A percentile compares a stretch with the other conserved stretches of the same genome.
Conservation (phyloP, 345 rosid genomes). For the Noccaea caerulescens region DNA sequence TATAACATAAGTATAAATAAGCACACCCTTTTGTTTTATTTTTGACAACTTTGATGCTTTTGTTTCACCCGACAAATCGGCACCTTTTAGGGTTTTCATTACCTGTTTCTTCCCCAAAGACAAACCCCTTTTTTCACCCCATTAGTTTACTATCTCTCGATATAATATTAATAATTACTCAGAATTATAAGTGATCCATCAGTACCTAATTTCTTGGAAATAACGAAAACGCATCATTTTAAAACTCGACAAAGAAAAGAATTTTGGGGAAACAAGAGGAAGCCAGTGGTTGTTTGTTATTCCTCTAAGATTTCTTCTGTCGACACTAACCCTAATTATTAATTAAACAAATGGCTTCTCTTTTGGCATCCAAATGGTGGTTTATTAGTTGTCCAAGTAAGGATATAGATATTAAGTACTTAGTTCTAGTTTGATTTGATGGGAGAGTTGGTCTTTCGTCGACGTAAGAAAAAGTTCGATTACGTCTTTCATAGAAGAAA, state of each 20-base stretch:
- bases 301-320: constrained; percentile 35
- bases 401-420: neutral
- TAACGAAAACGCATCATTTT: constrained; percentile 44
- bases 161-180: constrained; percentile 22
- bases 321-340: constrained; percentile 34
- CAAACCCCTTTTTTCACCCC: constrained; percentile 40
- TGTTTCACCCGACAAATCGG: constrained; percentile 50
- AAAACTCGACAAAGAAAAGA: constrained; percentile 40
- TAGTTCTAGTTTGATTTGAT: constrained; percentile 15
- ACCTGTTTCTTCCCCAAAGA: constrained; percentile 47
- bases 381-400: constrained; percentile 22
- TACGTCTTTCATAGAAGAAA: neutral
- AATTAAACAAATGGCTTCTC: constrained; percentile 13
- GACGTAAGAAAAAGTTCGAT: neutral
- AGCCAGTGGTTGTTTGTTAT: constrained; percentile 38
- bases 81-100: constrained; percentile 52
- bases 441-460: constrained; percentile 6
- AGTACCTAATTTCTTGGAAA: constrained; percentile 40
- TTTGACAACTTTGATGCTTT: constrained; percentile 50
- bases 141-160: constrained; percentile 28
- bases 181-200: constrained; percentile 23
- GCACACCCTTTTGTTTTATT: constrained; percentile 46
- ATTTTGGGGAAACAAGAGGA: constrained; percentile 44
- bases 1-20: constrained; percentile 45
- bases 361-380: constrained; percentile 27